Conservation (phyloP, 73 alveolate genomes). For the Tetrahymena elliotti region DNA sequence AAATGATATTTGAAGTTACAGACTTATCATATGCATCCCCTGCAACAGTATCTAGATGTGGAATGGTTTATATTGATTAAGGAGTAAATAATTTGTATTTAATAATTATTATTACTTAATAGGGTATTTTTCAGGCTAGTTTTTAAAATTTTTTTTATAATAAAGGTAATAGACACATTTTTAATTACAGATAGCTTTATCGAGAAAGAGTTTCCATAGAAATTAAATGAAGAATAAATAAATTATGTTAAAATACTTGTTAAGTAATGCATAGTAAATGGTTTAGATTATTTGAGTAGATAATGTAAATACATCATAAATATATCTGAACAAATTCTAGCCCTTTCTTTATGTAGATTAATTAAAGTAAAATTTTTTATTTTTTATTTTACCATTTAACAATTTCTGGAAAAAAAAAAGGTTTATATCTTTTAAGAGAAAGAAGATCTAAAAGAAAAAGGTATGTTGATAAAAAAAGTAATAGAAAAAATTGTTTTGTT, state of each 20-base stretch:
- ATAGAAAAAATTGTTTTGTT: neutral
- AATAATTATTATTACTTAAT: neutral
- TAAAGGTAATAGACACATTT: neutral
- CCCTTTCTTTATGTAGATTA: neutral
- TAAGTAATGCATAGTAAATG: neutral
- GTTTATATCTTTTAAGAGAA: neutral
- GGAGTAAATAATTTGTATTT: conserved; percentile 2
- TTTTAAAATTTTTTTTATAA: neutral
- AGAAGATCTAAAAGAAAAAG: neutral
- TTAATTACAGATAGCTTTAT: neutral
- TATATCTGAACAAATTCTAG: neutral
- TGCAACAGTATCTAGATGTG: conserved; percentile 69
- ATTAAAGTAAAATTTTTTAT: neutral
- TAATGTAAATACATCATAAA: neutral
- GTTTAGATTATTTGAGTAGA: neutral
- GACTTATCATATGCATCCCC: conserved; percentile 63
- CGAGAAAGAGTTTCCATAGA: neutral
- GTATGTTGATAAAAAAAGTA: neutral
- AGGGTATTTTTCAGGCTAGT: neutral
- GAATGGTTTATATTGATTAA: conserved; percentile 71
- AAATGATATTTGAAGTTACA: conserved; percentile 54
- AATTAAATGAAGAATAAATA: neutral
- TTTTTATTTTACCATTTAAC: neutral
- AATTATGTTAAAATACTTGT: neutral
- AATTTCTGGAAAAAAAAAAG: neutral